Evolutionary conservation across 2,329 filamentous ascomycete genomes (phyloP), one percentile per base, ranked within the genome.

Genomic region (Aspergillus novoparasiticus): DNA sequence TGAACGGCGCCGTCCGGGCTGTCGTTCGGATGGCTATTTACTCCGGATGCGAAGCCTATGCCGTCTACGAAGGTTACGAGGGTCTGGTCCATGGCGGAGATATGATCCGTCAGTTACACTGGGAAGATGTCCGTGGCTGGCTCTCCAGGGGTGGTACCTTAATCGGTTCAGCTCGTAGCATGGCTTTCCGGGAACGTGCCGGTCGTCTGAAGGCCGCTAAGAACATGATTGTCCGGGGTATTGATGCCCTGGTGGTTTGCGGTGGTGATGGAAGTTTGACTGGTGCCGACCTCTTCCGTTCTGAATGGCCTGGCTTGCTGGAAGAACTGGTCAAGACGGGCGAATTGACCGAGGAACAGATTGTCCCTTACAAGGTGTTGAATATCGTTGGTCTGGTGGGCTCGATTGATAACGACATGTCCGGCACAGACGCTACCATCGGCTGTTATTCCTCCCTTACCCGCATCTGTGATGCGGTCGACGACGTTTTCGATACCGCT

Each of bases 371-470:
- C 84, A 85, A 86, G 73, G 89, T 95, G 72, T 87, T 99, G 73
- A 98, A 98, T 80, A 97, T 99, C 68, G 94, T 97, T 59, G 94
- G 94, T 57, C 84, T 98, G 58, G 94, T 99, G 30, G 94, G 94
- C 61, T 97, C 93, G 61, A 99, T 98, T 75, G 94, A 99, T 84
- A 99, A 98, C 75, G 94, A 99, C 75, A 90, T 99, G 79, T 95
- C 93, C 56, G 92, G 92, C 68, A 98, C 94, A 19, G 94, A 99
- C 79, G 94, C 94, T 63, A 99, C 94, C 36, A 97, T 99, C 76
- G 94, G 94, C 60, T 95, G 92, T 77, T 98, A 96, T 82, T 96
- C 93, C 51, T 95, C 95, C 41, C 86, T 98, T 62, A 88, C 90
- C 57, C 89, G 94, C 64, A 96, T 99, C 71, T 98, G 94, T 81